Evolutionary conservation across 108 stramenopile genomes (phyloP).

Genomic region (Nitzschia putrida): DNA sequence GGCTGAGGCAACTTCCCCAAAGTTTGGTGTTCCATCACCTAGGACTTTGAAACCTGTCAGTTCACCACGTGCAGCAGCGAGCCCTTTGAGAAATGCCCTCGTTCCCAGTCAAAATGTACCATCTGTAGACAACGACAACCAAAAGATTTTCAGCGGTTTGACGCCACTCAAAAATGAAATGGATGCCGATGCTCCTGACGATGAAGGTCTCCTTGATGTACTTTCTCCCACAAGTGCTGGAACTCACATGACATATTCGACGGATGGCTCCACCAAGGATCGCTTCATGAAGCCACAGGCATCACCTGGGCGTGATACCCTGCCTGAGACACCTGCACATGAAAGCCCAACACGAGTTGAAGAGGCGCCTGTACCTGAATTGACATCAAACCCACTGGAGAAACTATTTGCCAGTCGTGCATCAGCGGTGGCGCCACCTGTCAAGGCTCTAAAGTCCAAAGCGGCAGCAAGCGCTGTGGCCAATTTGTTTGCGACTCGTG

Average conservation of each 20-base stretch:
- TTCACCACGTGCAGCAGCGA: not conserved
- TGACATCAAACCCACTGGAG: too few species aligned
- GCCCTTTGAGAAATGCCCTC: not conserved
- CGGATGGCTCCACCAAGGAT: constrained; percentile 3
- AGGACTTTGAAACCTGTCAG: constrained; percentile 10
- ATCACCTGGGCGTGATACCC: not conserved
- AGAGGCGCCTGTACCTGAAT: not conserved
- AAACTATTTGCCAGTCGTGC: too few species aligned
- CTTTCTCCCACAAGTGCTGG: constrained; percentile 17
- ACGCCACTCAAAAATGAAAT: not conserved
- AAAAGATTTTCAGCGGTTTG: not conserved
- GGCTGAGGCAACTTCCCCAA: not conserved
- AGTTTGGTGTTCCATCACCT: not conserved
- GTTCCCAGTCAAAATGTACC: not conserved
- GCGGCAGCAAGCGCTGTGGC: not conserved
- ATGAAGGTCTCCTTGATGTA: not conserved
- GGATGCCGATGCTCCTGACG: not conserved
- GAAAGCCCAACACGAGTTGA: not conserved
- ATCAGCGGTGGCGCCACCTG: too few species aligned
- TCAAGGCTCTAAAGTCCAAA: not conserved
- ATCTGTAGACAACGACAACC: not conserved
- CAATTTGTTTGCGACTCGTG: not conserved
- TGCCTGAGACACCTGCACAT: not conserved
- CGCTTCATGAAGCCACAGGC: not conserved
- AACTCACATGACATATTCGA: constrained; percentile 11